A percentile compares a stretch with the other conserved stretches of the same genome.
Conservation (phyloP, 352 stramenopile genomes). For the Lagenidium giganteum region DNA sequence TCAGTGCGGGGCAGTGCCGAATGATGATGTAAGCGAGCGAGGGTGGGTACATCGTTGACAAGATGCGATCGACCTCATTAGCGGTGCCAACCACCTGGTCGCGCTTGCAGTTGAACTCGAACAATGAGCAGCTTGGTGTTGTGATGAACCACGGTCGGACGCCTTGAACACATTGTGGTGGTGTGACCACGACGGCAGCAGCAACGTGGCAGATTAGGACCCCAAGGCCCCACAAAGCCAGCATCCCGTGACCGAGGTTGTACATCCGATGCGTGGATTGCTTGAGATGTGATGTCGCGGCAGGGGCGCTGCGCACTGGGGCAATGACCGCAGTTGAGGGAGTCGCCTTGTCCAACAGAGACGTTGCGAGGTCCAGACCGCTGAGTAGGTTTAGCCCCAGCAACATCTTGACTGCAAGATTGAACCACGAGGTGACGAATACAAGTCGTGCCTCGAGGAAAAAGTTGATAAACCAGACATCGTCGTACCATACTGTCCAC, state of each 20-base stretch:
- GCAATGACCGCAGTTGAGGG: too few relatives aligned
- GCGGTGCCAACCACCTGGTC: background rate
- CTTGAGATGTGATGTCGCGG: too few relatives aligned
- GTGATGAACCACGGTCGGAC: conserved; percentile 4
- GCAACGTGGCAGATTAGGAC: conserved; percentile 3
- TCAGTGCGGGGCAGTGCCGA: conserved; percentile 30
- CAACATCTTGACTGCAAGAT: too few relatives aligned
- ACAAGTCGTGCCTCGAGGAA: conserved; percentile 20
- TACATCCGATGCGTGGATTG: too few relatives aligned
- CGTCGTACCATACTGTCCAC: conserved; percentile 13
- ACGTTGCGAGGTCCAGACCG: too few relatives aligned
- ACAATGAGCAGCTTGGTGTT: conserved; percentile 4
- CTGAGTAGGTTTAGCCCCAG: too few relatives aligned
- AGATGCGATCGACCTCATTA: background rate
- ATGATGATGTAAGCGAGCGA: conserved; percentile 8
- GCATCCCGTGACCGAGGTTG: background rate
- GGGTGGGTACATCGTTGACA: background rate
- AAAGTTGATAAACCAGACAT: conserved; percentile 22
- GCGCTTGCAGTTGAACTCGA: conserved; percentile 3
- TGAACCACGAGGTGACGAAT: conserved; percentile 27
- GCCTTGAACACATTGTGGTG: conserved; percentile 2
- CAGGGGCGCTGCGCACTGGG: too few relatives aligned
- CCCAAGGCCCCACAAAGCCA: background rate
- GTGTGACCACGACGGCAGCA: background rate
- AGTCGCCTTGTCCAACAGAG: too few relatives aligned